Conservation (phyloP, 768 basidiomycete genomes). For the Butyriboletus loyo region DNA sequence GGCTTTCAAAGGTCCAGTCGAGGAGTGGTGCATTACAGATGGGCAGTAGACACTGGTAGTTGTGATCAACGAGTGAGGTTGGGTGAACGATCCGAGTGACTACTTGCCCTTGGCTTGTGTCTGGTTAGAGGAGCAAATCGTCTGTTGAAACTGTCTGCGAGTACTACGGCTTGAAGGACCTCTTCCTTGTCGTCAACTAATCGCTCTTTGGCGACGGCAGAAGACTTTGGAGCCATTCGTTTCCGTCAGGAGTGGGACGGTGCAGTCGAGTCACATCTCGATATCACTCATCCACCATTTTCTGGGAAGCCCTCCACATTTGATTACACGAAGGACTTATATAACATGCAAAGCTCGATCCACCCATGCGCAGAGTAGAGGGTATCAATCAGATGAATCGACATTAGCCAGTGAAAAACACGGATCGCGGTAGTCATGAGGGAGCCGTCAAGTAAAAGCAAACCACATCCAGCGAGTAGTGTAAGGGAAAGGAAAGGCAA, state of each 20-base stretch:
- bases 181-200: slow-evolving; percentile 73
- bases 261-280: slow-evolving; percentile 28
- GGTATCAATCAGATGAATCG: slow-evolving; percentile 64
- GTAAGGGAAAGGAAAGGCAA: slow-evolving; percentile 34
- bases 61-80: slow-evolving; percentile 16
- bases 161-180: slow-evolving; percentile 88
- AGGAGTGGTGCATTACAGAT: slow-evolving; percentile 91
- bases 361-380: slow-evolving; percentile 30
- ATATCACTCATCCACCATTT: not conserved
- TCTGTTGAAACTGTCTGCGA: slow-evolving; percentile 95
- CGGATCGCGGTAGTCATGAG: slow-evolving; percentile 62
- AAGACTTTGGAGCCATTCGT: slow-evolving; percentile 64
- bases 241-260: not conserved
- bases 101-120: slow-evolving; percentile 78
- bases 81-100: slow-evolving; percentile 5
- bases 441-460: slow-evolving; percentile 54
- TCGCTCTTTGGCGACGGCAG: slow-evolving; percentile 57
- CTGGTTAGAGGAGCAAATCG: slow-evolving; percentile 89
- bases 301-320: slow-evolving; percentile 15
- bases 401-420: slow-evolving; percentile 63
- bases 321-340: slow-evolving; percentile 34
- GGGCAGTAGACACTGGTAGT: slow-evolving; percentile 78
- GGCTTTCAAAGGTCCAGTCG: slow-evolving; percentile 95
- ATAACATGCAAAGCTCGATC: slow-evolving; percentile 32
- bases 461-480: slow-evolving; percentile 59